A percentile compares a stretch with the other conserved stretches of the same genome.
These are phyloP conservation scores for Symbiotaphrina buchneri DNA, from an alignment of 495 filamentous ascomycete genomes.

Conservation along the genomic window DNA sequence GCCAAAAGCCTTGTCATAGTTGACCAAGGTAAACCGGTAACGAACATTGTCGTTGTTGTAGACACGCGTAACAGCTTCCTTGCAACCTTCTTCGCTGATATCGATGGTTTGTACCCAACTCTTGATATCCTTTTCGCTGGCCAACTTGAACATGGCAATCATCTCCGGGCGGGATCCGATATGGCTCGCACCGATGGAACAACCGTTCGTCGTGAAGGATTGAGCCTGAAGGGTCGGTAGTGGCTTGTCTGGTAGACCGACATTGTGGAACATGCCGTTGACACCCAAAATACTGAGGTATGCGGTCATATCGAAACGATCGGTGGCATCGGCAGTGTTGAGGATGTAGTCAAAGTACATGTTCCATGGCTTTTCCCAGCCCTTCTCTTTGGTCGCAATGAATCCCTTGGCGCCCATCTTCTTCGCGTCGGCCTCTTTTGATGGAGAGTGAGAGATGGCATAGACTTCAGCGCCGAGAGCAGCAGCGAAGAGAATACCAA, in stretches of 20 bases:
- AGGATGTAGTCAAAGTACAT: constrained; percentile 57
- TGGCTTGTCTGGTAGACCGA: constrained; percentile 67
- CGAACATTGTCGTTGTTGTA: constrained; percentile 42
- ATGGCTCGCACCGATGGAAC: constrained; percentile 61
- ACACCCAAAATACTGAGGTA: constrained; percentile 68
- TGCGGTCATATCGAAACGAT: constrained; percentile 40
- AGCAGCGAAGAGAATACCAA: constrained; percentile 15
- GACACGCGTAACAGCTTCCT: constrained; percentile 41
- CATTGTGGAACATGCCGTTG: constrained; percentile 61
- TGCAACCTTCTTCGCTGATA: constrained; percentile 45
- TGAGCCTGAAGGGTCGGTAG: constrained; percentile 53
- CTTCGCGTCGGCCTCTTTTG: constrained; percentile 17
- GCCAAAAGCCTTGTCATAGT: constrained; percentile 45
- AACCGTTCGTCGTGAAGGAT: constrained; percentile 54
- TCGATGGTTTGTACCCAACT: constrained; percentile 61
- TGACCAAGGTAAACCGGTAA: constrained; percentile 42
- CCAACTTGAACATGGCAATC: constrained; percentile 61
- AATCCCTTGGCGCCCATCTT: constrained; percentile 19
- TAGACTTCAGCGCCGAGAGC: constrained; percentile 20
- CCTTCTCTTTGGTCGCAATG: constrained; percentile 14
- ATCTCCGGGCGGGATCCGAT: constrained; percentile 65
- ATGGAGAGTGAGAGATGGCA: constrained; percentile 18
- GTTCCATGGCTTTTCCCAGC: constrained; percentile 17
- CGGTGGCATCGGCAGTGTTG: constrained; percentile 45
- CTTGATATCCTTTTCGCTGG: constrained; percentile 59